Base-by-base conservation (phyloP, 768 basidiomycete genomes). In the Boletus vermiculosoides region DNA sequence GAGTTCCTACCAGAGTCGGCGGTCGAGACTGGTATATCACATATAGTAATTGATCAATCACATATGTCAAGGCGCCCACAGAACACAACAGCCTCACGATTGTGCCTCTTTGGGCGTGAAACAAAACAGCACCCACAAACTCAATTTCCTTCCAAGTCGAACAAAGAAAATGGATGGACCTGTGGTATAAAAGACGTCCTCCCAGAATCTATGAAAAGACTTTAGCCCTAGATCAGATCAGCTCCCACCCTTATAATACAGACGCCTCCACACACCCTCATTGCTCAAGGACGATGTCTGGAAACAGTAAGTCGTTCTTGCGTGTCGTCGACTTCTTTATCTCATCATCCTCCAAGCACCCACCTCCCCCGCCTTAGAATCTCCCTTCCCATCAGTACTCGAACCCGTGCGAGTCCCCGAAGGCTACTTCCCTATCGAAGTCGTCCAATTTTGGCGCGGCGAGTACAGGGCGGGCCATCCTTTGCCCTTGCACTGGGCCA, bases 401-500 rank as follows among this genome's bases (percentile, higher is more conserved):
- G 52, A 56, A 2, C 58, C 65, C 1, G 57, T 72, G 8, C 30
- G 25, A 6, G 65, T 68, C 13, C 71, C 64, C 0, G 12, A 34
- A 0, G 57, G 52, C 5, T 58, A 8, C 37, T 64, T 55, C 42
- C 52, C 65, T 34, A 62, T 73, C 50, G 65, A 71, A 50, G 53
- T 71, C 42, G 56, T 58, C 44, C 71, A 71, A 33, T 73, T 60
- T 45, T 71, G 70, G 71, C 66, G 63, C 16, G 71, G 71, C 13
- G 62, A 69, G 47, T 55, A 56, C 46, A 8, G 18, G 4, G 53
- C 25, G 2, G 46, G 59, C 4, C 44, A 15, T 4, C 64, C 66
- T 3, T n/a, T 52, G 20, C 71, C 60, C n/a, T 50, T 71, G 1
- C 69, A 73, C 58, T 71, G 71, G 67, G 50, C 63, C 45, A 63